Evolutionary conservation across 2,329 filamentous ascomycete genomes (phyloP).

Genomic region (Talaromyces islandicus): DNA sequence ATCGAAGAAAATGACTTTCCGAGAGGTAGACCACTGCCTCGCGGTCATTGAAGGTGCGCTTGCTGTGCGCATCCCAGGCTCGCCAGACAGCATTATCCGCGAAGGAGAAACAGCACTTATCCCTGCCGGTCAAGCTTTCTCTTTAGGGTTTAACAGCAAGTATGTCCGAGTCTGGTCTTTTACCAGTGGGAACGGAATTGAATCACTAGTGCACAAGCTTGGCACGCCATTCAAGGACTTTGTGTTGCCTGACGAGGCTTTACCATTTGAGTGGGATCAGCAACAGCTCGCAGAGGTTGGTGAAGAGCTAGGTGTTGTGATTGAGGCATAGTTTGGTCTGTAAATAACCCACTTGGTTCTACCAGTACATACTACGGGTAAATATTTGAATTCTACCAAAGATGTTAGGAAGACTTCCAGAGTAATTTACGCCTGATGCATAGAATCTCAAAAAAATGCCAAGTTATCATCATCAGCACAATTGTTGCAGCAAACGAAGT

Average conservation of each 20-base stretch:
- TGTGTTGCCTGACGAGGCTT: constrained; percentile 34
- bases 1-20: constrained; percentile 37
- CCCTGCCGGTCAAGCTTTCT: constrained; percentile 42
- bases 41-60: constrained; percentile 44
- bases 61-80: constrained; percentile 34
- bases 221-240: constrained; percentile 29
- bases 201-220: constrained; percentile 38
- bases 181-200: constrained; percentile 46
- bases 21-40: constrained; percentile 48
- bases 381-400: too few species aligned
- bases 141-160: constrained; percentile 39
- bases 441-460: too few species aligned
- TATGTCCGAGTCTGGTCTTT: constrained; percentile 46
- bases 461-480: neutral
- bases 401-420: too few species aligned
- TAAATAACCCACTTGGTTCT: neutral
- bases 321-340: neutral
- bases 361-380: neutral
- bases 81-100: constrained; percentile 28
- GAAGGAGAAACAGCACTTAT: constrained; percentile 48
- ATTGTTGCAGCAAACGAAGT: neutral
- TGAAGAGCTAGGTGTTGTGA: neutral
- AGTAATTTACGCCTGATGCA: too few species aligned
- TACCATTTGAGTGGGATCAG: neutral
- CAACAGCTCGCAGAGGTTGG: neutral